phyloP scores from a whole-genome alignment of 805 yeast species.

The Lipomyces orientalis region DNA sequence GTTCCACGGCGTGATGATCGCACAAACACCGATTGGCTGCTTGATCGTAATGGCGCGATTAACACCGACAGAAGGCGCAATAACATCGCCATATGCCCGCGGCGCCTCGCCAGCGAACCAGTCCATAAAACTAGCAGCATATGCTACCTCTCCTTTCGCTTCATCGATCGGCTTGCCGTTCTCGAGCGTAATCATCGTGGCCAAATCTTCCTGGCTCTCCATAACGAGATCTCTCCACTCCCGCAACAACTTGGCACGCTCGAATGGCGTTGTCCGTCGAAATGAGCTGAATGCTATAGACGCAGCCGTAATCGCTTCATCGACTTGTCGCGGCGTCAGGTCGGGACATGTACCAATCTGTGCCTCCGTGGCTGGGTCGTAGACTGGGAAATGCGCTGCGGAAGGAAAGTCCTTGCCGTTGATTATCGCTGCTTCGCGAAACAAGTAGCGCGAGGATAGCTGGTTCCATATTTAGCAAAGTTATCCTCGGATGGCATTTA shows the following conservation, averaged over 20 bases:
- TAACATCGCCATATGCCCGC: slow-evolving; percentile 67
- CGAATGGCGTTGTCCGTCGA: slow-evolving; percentile 60
- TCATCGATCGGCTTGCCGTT: slow-evolving; percentile 78
- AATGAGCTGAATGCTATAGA: slow-evolving; percentile 57
- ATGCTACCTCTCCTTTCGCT: slow-evolving; percentile 70
- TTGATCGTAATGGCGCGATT: slow-evolving; percentile 61
- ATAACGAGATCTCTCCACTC: slow-evolving; percentile 60
- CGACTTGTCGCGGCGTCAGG: slow-evolving; percentile 54
- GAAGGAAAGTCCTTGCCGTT: background rate
- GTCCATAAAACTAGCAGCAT: slow-evolving; percentile 78
- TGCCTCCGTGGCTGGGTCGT: slow-evolving; percentile 73
- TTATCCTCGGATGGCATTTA: background rate
- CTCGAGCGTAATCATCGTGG: slow-evolving; percentile 66
- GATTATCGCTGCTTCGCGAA: slow-evolving; percentile 1
- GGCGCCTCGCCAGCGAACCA: slow-evolving; percentile 91
- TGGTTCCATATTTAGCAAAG: background rate
- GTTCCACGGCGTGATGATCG: slow-evolving; percentile 83
- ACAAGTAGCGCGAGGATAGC: background rate
- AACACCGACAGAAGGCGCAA: slow-evolving; percentile 47
- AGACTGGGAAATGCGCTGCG: slow-evolving; percentile 44
- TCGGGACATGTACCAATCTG: slow-evolving; percentile 63
- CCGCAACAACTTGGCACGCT: slow-evolving; percentile 59
- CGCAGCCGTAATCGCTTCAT: slow-evolving; percentile 63
- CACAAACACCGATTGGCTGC: slow-evolving; percentile 84
- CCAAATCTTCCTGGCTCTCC: slow-evolving; percentile 68